Evolutionary conservation across 345 rosid genomes (phyloP), one percentile per base, ranked within the genome.

Genomic region (Salix exigua): DNA sequence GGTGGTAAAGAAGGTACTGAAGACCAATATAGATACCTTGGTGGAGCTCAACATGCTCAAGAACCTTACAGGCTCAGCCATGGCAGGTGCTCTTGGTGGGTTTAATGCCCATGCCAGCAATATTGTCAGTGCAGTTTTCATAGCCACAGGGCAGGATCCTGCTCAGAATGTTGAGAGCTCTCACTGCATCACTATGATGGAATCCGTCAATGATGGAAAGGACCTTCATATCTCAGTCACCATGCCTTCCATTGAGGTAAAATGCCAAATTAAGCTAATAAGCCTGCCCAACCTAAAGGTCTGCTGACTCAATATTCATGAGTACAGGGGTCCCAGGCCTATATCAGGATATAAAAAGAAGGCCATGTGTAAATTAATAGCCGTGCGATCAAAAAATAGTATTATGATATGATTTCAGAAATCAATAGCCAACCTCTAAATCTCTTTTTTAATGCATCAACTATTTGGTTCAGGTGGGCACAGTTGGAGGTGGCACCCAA

Each of bases 101-200:
- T 93, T 93, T 72, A 93, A 93, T 77, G 97, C 97, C 42, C 97
- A 93, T 48, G 97, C 97, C 2, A 87, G 93, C 79, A 93, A 93
- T 88, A 89, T 93, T 2, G 97, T 93, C 38, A 88, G 93, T 68
- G 97, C 97, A 71, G 61, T 93, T 68, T 93, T 82, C 37, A 84
- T 93, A 67, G 97, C 97, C 17, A 93, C 97, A 0, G 97, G 96
- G 11, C 97, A 93, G 85, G 97, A 93, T 84, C 97, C 97, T 46
- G 97, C 96, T 12, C 97, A 93, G 81, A 93, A 91, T 66, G 83
- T 91, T 0, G 97, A 93, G 86, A 93, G 96, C 66, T 93, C 97
- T 77, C 96, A 93, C 63, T 93, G 97, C 84, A 90, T 91, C 23
- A 93, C 97, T 30, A 88, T 93, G 97, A 91, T 93, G 96, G 97